Conservation (phyloP, 1,284 basidiomycete genomes). For the Stereum hirsutum region DNA sequence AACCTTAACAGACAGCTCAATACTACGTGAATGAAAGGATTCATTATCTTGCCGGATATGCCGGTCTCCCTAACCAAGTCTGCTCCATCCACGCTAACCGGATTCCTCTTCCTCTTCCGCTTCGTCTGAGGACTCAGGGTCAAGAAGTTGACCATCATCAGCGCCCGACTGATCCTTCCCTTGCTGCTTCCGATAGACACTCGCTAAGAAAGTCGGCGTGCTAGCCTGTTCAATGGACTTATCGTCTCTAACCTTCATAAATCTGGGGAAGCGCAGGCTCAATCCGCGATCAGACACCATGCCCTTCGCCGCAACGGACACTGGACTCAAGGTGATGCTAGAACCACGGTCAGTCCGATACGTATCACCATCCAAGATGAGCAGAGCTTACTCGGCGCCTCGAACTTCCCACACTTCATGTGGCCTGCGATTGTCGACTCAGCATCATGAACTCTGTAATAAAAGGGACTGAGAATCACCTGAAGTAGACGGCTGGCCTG, state of each 20-base stretch:
- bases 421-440: no score
- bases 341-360: slow-evolving; percentile 1
- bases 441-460: no score
- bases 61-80: no score
- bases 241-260: slow-evolving; percentile 74
- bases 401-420: slow-evolving; percentile 88
- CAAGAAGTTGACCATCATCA: slow-evolving; percentile 52
- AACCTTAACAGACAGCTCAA: no score
- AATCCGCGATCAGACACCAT: slow-evolving; percentile 67
- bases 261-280: slow-evolving; percentile 85
- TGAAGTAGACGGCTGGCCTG: slow-evolving; percentile 78
- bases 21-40: no score
- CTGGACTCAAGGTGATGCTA: slow-evolving; percentile 83
- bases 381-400: slow-evolving; percentile 68
- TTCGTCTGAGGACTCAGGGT: slow-evolving; percentile 29
- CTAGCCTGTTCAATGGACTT: slow-evolving; percentile 76
- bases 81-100: slow-evolving; percentile 1
- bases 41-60: no score
- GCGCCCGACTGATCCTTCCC: slow-evolving; percentile 25
- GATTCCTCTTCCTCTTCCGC: slow-evolving; percentile 13
- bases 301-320: slow-evolving; percentile 76
- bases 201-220: slow-evolving; percentile 61
- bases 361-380: not conserved
- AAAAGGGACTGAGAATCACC: no score
- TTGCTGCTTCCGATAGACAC: slow-evolving; percentile 62